A percentile compares a stretch with the other conserved stretches of the same genome.
Evolutionary conservation across 2,329 filamentous ascomycete genomes (phyloP).

Genomic region (Xenoacremonium recifei): DNA sequence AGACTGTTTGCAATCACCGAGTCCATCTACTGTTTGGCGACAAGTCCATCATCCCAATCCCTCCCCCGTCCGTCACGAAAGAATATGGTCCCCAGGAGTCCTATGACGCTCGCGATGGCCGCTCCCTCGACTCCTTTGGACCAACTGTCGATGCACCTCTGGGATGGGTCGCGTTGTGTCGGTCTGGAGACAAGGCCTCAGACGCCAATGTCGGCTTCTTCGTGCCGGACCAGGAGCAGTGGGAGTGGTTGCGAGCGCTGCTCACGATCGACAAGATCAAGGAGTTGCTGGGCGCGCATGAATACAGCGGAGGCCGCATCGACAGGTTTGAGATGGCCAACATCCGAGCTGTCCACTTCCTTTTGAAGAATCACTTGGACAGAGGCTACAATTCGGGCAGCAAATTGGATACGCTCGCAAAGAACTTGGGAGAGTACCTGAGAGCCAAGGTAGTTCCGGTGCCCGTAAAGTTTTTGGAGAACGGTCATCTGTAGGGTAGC

Average conservation of each 20-base stretch:
- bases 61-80: constrained; percentile 13
- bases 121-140: constrained; percentile 11
- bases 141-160: constrained; percentile 19
- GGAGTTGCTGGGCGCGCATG: constrained; percentile 28
- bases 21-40: constrained; percentile 18
- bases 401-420: constrained; percentile 31
- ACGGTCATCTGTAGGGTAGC: constrained; percentile 26
- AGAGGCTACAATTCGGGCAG: constrained; percentile 12
- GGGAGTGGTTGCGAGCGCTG: constrained; percentile 39
- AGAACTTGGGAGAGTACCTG: constrained; percentile 30
- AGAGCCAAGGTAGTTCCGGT: constrained; percentile 27
- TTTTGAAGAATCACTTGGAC: constrained; percentile 10
- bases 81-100: constrained; percentile 18
- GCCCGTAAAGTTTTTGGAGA: constrained; percentile 28
- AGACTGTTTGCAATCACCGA: constrained; percentile 17
- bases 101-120: constrained; percentile 18
- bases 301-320: constrained; percentile 32
- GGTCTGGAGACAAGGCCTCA: constrained; percentile 36
- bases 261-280: constrained; percentile 37
- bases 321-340: constrained; percentile 31
- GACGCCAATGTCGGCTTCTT: constrained; percentile 43
- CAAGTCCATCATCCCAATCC: constrained; percentile 9
- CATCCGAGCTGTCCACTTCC: constrained; percentile 10
- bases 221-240: constrained; percentile 39
- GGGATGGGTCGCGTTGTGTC: constrained; percentile 21